These are phyloP conservation scores for Gastrodia elata DNA, from an alignment of 106 monocot species.

Conservation along the genomic window DNA sequence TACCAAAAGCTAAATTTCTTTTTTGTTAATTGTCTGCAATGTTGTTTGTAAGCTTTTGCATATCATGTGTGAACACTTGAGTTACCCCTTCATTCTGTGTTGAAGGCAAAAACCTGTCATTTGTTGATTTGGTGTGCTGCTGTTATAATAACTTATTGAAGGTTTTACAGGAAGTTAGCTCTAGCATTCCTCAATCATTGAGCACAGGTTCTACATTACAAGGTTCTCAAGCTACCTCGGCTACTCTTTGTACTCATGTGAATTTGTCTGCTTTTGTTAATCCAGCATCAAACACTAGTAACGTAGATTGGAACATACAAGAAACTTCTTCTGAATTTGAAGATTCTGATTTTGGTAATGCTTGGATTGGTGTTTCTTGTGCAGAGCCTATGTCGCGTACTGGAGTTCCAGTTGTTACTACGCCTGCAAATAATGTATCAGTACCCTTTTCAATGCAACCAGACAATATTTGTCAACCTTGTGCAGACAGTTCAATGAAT, in stretches of 20 bases:
- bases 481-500: neutral
- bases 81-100: too few relatives aligned
- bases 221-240: slow-evolving; percentile 8
- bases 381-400: slow-evolving; percentile 12
- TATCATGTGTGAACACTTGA: too few relatives aligned
- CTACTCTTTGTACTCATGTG: neutral
- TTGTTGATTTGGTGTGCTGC: slow-evolving; percentile 1
- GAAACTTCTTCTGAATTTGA: slow-evolving; percentile 27
- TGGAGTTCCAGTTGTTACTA: neutral
- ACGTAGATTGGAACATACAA: slow-evolving; percentile 17
- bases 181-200: neutral
- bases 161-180: slow-evolving; percentile 11
- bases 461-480: neutral
- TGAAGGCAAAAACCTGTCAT: neutral
- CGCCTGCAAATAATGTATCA: slow-evolving; percentile 5
- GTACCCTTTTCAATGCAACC: neutral
- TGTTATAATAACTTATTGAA: neutral
- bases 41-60: neutral
- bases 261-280: slow-evolving; percentile 3
- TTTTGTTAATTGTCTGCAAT: neutral
- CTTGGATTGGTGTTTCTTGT: slow-evolving; percentile 9
- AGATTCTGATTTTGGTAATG: slow-evolving; percentile 32
- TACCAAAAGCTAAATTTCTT: neutral
- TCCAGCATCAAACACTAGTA: slow-evolving; percentile 22
- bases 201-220: neutral